Percentiles rank a stretch among this genome's conserved stretches.
phyloP scores from a whole-genome alignment of 805 yeast species.

The Cyberlindnera mrakii region DNA sequence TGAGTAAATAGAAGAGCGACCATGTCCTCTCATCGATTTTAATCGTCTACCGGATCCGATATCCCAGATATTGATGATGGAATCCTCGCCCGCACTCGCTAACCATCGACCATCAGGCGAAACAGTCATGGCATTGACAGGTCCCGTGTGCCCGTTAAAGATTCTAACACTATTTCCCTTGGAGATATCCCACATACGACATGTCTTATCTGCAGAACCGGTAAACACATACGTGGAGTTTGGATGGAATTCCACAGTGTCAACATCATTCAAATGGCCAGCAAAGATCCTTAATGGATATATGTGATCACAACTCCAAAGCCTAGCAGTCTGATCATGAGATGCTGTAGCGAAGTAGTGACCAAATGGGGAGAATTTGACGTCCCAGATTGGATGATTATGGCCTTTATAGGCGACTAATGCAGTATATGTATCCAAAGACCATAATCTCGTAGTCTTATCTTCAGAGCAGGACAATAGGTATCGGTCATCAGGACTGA shows the following conservation, averaged over 20 bases:
- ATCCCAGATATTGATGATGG: slow-evolving; percentile 87
- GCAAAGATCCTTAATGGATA: slow-evolving; percentile 95
- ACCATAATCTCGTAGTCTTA: slow-evolving; percentile 89
- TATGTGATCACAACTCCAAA: slow-evolving; percentile 98
- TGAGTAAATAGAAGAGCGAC: slow-evolving; percentile 78
- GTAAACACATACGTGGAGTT: slow-evolving; percentile 92
- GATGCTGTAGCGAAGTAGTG: slow-evolving; percentile 98
- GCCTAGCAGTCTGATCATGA: slow-evolving; percentile 94
- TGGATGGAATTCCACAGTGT: slow-evolving; percentile 92
- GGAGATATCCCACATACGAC: slow-evolving; percentile 96
- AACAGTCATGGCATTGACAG: slow-evolving; percentile 78
- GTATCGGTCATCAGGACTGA: slow-evolving; percentile 84
- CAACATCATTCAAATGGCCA: slow-evolving; percentile 95
- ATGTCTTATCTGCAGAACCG: slow-evolving; percentile 92
- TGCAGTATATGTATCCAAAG: slow-evolving; percentile 82
- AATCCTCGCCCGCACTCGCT: slow-evolving; percentile 93
- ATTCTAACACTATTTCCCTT: slow-evolving; percentile 86
- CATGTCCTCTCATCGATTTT: slow-evolving; percentile 94
- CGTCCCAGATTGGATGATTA: slow-evolving; percentile 97
- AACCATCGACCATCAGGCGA: slow-evolving; percentile 97
- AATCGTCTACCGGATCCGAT: slow-evolving; percentile 83
- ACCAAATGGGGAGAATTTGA: slow-evolving; percentile 87
- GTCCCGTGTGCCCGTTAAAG: slow-evolving; percentile 89
- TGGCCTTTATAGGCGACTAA: slow-evolving; percentile 95
- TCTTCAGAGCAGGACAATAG: slow-evolving; percentile 84